phyloP scores from a whole-genome alignment of 1,284 basidiomycete species.

The Cryptococcus sp. region DNA sequence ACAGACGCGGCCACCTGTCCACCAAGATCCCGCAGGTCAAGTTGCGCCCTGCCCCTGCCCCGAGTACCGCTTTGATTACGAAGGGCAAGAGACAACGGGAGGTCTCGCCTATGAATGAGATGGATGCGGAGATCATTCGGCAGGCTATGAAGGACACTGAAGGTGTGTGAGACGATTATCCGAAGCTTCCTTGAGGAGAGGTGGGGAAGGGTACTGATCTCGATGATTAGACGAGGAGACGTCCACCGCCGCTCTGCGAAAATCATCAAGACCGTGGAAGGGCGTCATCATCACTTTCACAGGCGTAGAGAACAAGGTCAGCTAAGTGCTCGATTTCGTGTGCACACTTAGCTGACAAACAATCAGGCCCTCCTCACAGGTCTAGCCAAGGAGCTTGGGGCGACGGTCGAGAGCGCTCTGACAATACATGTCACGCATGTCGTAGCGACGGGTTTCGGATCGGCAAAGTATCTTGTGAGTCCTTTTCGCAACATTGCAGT shows the following conservation, averaged over 20 bases:
- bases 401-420: slow-evolving; percentile 40
- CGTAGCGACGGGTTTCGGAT: slow-evolving; percentile 35
- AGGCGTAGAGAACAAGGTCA: slow-evolving; percentile 47
- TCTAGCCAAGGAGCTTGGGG: slow-evolving; percentile 41
- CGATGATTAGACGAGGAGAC: slow-evolving; percentile 31
- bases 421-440: slow-evolving; percentile 48
- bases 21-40: slow-evolving; percentile 50
- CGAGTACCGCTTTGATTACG: slow-evolving; percentile 7
- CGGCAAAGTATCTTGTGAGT: slow-evolving; percentile 47
- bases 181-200: neutral
- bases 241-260: slow-evolving; percentile 22
- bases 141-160: slow-evolving; percentile 30
- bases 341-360: neutral
- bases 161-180: slow-evolving; percentile 21
- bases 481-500: neutral
- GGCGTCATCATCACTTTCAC: slow-evolving; percentile 46
- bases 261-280: slow-evolving; percentile 36
- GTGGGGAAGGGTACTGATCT: no score
- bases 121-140: slow-evolving; percentile 33
- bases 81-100: slow-evolving; percentile 7
- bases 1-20: slow-evolving; percentile 47
- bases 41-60: slow-evolving; percentile 41
- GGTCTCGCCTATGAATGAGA: slow-evolving; percentile 24
- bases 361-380: slow-evolving; percentile 21
- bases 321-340: slow-evolving; percentile 3